A percentile compares a stretch with the other conserved stretches of the same genome.
Conservation (phyloP, 495 filamentous ascomycete species). For the Polyplosphaeria fusca region DNA sequence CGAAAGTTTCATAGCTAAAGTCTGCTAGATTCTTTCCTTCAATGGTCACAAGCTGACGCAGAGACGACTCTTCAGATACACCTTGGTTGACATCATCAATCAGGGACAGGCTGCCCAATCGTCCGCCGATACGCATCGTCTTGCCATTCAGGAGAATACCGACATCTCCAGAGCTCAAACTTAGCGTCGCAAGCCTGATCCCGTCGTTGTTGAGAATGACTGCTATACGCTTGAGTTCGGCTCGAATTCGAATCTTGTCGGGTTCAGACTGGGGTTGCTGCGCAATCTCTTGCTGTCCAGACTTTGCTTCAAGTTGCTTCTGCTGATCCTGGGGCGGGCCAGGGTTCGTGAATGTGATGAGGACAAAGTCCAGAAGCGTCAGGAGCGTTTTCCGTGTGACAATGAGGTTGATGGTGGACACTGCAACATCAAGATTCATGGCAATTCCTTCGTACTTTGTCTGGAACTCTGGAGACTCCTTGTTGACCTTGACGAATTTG, state of each 20-base stretch:
- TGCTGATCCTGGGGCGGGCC: constrained; percentile 41
- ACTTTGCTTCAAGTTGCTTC: constrained; percentile 38
- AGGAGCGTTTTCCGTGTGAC: constrained; percentile 90
- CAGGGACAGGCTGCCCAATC: constrained; percentile 80
- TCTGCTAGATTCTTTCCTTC: constrained; percentile 96
- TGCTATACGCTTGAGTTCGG: constrained; percentile 86
- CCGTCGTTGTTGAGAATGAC: constrained; percentile 98
- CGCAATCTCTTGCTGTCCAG: constrained; percentile 27
- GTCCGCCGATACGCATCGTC: constrained; percentile 79
- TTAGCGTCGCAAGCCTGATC: constrained; percentile 87
- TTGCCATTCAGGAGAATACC: constrained; percentile 82
- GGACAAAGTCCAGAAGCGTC: constrained; percentile 91
- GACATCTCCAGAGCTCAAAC: constrained; percentile 85
- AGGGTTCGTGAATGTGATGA: constrained; percentile 87
- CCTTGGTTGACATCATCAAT: constrained; percentile 95
- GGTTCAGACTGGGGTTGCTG: constrained; percentile 33
- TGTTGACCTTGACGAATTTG: constrained; percentile 84
- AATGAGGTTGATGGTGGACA: constrained; percentile 93
- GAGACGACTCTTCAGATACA: constrained; percentile 70
- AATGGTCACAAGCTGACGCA: constrained; percentile 87
- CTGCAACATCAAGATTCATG: constrained; percentile 83
- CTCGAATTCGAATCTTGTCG: constrained; percentile 77
- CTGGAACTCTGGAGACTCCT: constrained; percentile 88
- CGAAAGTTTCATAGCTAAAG: constrained; percentile 95
- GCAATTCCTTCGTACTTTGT: constrained; percentile 87